A percentile compares a stretch with the other conserved stretches of the same genome.
Conservation (phyloP, 441 rosid species). For the Syzygium malaccense region DNA sequence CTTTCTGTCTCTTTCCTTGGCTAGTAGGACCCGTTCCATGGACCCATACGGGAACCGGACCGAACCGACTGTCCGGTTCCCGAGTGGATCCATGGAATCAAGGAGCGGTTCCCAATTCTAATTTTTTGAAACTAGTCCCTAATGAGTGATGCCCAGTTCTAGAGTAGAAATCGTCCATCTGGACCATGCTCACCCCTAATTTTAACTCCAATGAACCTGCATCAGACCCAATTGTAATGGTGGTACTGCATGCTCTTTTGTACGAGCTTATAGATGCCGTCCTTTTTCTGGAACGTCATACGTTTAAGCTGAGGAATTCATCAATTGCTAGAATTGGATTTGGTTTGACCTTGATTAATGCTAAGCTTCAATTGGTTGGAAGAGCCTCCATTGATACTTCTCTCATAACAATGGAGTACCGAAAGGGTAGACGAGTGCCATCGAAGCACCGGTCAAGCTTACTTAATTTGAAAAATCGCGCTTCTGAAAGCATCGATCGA, state of each 20-base stretch:
- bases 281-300: background rate
- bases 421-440: background rate
- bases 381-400: background rate
- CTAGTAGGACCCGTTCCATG: no score
- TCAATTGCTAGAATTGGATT: background rate
- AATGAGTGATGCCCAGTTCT: background rate
- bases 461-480: background rate
- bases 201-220: background rate
- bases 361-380: background rate
- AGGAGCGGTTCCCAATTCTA: no score
- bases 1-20: no score
- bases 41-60: no score
- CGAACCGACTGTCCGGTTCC: no score
- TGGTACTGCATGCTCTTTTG: no score
- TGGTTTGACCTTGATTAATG: background rate
- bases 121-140: no score
- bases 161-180: no score
- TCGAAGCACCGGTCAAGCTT: accelerated
- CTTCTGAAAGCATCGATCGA: background rate
- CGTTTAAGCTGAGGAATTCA: background rate
- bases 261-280: background rate
- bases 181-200: no score
- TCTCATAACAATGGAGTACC: background rate
- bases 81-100: no score
- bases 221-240: background rate